These are phyloP conservation scores for Pythium catenulatum DNA, from an alignment of 352 stramenopile genomes.

Conservation along the genomic window DNA sequence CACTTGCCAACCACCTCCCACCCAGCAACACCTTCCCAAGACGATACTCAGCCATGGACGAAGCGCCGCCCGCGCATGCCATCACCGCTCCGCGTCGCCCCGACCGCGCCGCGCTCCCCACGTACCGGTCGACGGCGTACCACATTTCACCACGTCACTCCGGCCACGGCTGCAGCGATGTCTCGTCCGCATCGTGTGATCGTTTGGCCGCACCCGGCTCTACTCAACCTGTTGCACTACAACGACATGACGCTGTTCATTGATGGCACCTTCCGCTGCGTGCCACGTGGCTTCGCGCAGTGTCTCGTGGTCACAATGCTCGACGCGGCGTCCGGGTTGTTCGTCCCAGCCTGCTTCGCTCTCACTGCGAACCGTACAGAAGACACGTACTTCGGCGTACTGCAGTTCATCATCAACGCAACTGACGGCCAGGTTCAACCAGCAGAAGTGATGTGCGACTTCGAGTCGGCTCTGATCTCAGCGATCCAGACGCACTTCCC, in stretches of 20 bases:
- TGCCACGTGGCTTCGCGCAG: constrained; percentile 24
- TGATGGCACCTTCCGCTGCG: constrained; percentile 52
- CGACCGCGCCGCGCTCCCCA: no score
- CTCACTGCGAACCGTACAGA: constrained; percentile 20
- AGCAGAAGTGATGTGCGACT: constrained; percentile 26
- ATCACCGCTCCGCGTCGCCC: no score
- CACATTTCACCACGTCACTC: constrained; percentile 8
- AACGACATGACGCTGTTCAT: constrained; percentile 40
- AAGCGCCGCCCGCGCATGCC: no score
- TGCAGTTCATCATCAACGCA: neutral
- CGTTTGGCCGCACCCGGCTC: constrained; percentile 40
- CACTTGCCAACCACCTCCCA: no score
- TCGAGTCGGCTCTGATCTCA: constrained; percentile 26
- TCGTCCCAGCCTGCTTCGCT: constrained; percentile 45
- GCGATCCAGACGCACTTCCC: constrained; percentile 30
- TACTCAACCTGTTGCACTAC: constrained; percentile 48
- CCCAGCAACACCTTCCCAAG: no score
- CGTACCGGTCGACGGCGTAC: no score
- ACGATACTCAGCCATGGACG: no score
- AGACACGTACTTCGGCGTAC: constrained; percentile 37
- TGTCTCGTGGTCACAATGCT: constrained; percentile 50
- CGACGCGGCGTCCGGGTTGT: constrained; percentile 20
- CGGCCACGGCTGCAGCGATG: neutral
- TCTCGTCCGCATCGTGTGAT: constrained; percentile 18
- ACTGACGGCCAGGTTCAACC: constrained; percentile 14